Conservation (phyloP, 2,329 filamentous ascomycete species). For the Drechslera avenae region DNA sequence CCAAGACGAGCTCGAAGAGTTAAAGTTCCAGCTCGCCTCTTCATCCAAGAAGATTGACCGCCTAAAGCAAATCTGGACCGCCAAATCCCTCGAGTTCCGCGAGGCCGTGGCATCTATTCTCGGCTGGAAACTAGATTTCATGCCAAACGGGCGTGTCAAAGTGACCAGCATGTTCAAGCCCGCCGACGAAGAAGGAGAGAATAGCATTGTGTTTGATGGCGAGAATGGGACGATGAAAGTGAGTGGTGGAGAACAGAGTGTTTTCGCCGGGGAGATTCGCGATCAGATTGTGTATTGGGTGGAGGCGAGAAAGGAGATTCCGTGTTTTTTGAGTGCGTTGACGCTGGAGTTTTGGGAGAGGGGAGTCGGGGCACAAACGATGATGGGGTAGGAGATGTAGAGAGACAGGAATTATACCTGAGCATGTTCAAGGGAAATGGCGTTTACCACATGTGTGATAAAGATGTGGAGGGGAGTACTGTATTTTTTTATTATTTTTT, state of each 20-base stretch:
- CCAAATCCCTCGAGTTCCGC: constrained; percentile 92
- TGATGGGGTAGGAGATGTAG: constrained; percentile 8
- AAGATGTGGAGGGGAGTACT: no score
- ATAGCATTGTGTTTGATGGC: constrained; percentile 80
- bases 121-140: constrained; percentile 93
- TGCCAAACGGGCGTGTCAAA: constrained; percentile 95
- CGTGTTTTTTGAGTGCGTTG: constrained; percentile 87
- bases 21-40: constrained; percentile 57
- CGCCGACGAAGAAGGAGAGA: constrained; percentile 62
- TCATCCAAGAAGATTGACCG: constrained; percentile 81
- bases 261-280: constrained; percentile 83
- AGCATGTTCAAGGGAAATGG: no score
- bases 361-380: constrained; percentile 35
- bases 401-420: no score
- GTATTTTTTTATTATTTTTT: no score
- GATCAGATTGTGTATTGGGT: constrained; percentile 96
- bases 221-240: constrained; percentile 98
- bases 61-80: constrained; percentile 89
- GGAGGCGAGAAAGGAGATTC: constrained; percentile 88
- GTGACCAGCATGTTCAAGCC: constrained; percentile 87
- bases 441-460: neutral
- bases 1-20: constrained; percentile 73
- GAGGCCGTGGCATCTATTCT: constrained; percentile 91
- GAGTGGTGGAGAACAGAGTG: constrained; percentile 82
- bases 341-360: constrained; percentile 93